Base-by-base conservation (phyloP, 2,329 filamentous ascomycete genomes). In the Stemphylium vesicarium region DNA sequence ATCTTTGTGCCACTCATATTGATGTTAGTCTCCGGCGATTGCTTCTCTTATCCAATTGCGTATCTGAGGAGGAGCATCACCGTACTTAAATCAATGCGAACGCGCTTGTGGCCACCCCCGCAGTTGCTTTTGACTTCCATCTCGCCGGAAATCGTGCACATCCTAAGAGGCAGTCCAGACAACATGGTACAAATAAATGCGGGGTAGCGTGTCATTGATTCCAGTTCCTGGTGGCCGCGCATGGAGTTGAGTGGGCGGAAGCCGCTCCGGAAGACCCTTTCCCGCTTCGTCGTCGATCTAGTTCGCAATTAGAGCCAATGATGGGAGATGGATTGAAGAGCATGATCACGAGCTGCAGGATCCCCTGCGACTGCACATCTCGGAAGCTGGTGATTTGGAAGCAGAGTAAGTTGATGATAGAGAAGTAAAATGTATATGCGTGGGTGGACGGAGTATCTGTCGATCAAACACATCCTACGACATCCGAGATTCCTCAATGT, bases 1-100 rank as follows among this genome's bases (percentile, higher is more conserved):
- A 60, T 50, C 6, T 59, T 60, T 1, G 55, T 56, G 43, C 53
- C 57, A 18, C 49, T 65, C 53, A 65, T 64, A 1, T 24, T 53
- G 47, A 40, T n/a, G 7, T 11, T 29, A 2, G 9, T 29, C 10
- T 29, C 10, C 26, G 10, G 26, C 4, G 10, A 29, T 11, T 29
- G 26, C 26, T 29, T 11, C 26, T 29, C 26, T 29, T 9, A 29
- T 11, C 4, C 26, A 29, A 11, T 29, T 29, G 9, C 11, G 10
- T 4, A 11, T 29, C 2, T 11, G 26, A 29, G 26, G 10, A 29
- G 26, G 26, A 29, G 9, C 26, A 9, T 11, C 11, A 2, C 1
- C 26, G 26, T 29, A 16, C 18, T 47, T 38, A 46, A 43, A 39
- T 20, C 38, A 58, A 22, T 32, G 11, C 10, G 7, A n/a, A 20